A percentile compares a stretch with the other conserved stretches of the same genome.
phyloP scores from a whole-genome alignment of 2,329 filamentous ascomycete genomes.

The Fusarium newnesense region DNA sequence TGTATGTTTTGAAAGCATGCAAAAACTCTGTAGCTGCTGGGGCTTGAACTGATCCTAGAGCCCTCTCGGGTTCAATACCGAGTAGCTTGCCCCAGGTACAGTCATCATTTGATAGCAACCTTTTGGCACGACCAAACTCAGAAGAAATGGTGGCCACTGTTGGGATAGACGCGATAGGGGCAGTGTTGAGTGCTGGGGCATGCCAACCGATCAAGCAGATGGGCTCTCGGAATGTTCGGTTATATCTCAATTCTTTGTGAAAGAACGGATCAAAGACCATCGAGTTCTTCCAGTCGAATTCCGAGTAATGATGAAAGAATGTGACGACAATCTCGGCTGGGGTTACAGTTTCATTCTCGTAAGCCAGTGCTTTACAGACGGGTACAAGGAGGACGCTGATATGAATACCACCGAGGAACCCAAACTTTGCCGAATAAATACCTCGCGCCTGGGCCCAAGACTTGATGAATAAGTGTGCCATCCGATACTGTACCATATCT shows the following conservation, averaged over 20 bases:
- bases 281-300: slow-evolving; percentile 66
- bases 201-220: slow-evolving; percentile 73
- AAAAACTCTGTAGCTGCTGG: slow-evolving; percentile 60
- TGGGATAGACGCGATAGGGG: slow-evolving; percentile 62
- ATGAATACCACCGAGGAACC: slow-evolving; percentile 73
- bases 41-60: neutral
- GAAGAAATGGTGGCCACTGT: slow-evolving; percentile 61
- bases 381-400: slow-evolving; percentile 70
- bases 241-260: slow-evolving; percentile 61
- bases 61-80: neutral
- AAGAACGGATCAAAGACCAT: slow-evolving; percentile 71
- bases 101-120: slow-evolving; percentile 49
- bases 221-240: slow-evolving; percentile 66
- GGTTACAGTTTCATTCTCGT: slow-evolving; percentile 50
- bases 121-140: slow-evolving; percentile 61
- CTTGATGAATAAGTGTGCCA: slow-evolving; percentile 69
- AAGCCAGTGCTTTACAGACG: slow-evolving; percentile 65
- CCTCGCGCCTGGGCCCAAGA: slow-evolving; percentile 71
- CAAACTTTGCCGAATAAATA: slow-evolving; percentile 72
- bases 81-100: slow-evolving; percentile 59
- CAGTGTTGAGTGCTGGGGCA: slow-evolving; percentile 69
- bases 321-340: slow-evolving; percentile 63
- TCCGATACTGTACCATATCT: slow-evolving; percentile 65
- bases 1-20: slow-evolving; percentile 61
- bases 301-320: slow-evolving; percentile 72